Conservation (phyloP, 2,329 filamentous ascomycete species). For the Lachnellula willkommii region DNA sequence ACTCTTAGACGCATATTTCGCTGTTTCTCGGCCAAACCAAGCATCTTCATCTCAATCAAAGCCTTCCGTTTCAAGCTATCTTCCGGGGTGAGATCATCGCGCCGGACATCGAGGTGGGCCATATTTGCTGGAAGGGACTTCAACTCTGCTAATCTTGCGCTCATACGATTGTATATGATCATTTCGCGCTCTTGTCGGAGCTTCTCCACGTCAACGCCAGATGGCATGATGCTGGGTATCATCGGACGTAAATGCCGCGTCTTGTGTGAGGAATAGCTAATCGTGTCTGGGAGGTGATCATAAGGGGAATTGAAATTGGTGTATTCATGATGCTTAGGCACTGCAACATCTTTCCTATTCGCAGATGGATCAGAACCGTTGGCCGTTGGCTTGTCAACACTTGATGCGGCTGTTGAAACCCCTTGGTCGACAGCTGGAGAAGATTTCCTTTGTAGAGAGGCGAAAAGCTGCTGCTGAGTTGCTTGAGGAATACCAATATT, state of each 20-base stretch:
- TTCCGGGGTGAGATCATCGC: conserved; percentile 65
- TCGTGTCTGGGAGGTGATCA: conserved; percentile 39
- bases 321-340: conserved; percentile 50
- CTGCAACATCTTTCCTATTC: conserved; percentile 28
- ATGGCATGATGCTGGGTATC: conserved; percentile 82
- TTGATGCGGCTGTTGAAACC: conserved; percentile 19
- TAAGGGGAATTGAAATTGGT: conserved; percentile 64
- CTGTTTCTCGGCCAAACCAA: conserved; percentile 84
- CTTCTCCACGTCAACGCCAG: conserved; percentile 82
- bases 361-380: conserved; percentile 31
- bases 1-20: conserved; percentile 79
- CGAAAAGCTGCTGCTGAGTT: conserved; percentile 79
- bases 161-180: conserved; percentile 85
- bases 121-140: conserved; percentile 80
- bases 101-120: conserved; percentile 74
- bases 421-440: conserved; percentile 17
- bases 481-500: conserved; percentile 74
- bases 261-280: conserved; percentile 76
- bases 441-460: conserved; percentile 60
- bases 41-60: conserved; percentile 90
- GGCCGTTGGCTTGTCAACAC: conserved; percentile 34
- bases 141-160: conserved; percentile 75
- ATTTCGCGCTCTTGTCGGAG: conserved; percentile 81
- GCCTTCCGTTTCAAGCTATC: conserved; percentile 82
- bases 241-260: conserved; percentile 70